Evolutionary conservation across 2,329 filamentous ascomycete species (phyloP).

Genomic region (Claviceps quebecensis): DNA sequence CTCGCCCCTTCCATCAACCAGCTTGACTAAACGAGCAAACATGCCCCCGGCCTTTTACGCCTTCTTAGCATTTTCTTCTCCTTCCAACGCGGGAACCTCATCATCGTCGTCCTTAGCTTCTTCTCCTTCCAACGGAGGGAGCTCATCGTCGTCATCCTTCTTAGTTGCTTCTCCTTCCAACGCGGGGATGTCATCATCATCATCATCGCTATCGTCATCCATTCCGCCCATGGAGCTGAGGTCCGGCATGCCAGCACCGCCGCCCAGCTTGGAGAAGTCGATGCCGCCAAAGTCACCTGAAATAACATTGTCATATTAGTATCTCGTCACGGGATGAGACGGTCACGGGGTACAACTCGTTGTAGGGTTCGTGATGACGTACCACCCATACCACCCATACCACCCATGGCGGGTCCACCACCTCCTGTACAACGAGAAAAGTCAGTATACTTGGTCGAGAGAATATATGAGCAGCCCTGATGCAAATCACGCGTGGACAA

Average conservation of each 20-base stretch:
- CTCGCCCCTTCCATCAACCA: not conserved
- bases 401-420: no score
- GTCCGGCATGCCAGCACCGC: conserved; percentile 23
- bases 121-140: conserved; percentile 54
- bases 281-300: conserved; percentile 70
- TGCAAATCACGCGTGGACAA: not conserved
- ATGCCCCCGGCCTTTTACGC: conserved; percentile 14
- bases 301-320: not conserved
- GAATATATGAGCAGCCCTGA: no score
- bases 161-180: conserved; percentile 40
- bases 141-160: conserved; percentile 44
- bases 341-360: not conserved
- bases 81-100: conserved; percentile 63
- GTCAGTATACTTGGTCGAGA: not conserved
- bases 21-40: not conserved
- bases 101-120: conserved; percentile 39
- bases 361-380: conserved; percentile 16
- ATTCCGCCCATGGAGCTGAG: conserved; percentile 34
- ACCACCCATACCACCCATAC: conserved; percentile 33
- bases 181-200: conserved; percentile 59
- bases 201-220: conserved; percentile 34
- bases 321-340: not conserved
- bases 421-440: conserved; percentile 14
- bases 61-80: conserved; percentile 25
- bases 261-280: conserved; percentile 84